A percentile compares a stretch with the other conserved stretches of the same genome.
phyloP scores from a whole-genome alignment of 176 grass and related monocot species.

The Melocanna baccifera region DNA sequence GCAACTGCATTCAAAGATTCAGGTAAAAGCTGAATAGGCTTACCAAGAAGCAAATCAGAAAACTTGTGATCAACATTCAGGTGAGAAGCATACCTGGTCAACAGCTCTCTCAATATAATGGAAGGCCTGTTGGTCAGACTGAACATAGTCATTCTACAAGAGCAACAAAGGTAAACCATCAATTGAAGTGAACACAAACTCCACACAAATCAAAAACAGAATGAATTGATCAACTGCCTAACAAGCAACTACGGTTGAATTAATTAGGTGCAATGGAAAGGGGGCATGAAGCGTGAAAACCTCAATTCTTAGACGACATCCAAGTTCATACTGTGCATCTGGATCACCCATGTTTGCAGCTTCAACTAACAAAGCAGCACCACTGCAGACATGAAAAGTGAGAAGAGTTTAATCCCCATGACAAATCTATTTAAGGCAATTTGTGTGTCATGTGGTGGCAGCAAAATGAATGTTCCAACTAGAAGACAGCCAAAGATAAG shows the following conservation, averaged over 20 bases:
- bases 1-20: slow-evolving; percentile 59
- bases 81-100: slow-evolving; percentile 60
- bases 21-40: neutral
- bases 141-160: slow-evolving; percentile 73
- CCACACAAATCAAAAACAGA: neutral
- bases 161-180: slow-evolving; percentile 14
- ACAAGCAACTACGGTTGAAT: slow-evolving; percentile 1
- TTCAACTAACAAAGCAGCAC: slow-evolving; percentile 88
- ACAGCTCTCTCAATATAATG: slow-evolving; percentile 93
- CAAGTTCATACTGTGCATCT: slow-evolving; percentile 93
- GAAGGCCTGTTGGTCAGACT: slow-evolving; percentile 91
- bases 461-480: neutral
- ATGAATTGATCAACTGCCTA: neutral
- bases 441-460: neutral
- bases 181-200: slow-evolving; percentile 14
- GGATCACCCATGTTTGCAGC: slow-evolving; percentile 96
- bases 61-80: slow-evolving; percentile 1
- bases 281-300: slow-evolving; percentile 24
- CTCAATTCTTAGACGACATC: slow-evolving; percentile 78
- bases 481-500: neutral
- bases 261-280: neutral
- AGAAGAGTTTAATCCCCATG: slow-evolving; percentile 11
- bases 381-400: slow-evolving; percentile 43
- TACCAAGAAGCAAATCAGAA: slow-evolving; percentile 15
- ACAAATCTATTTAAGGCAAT: slow-evolving; percentile 3